Percentiles rank a stretch among this genome's conserved stretches.
These are phyloP conservation scores for Lentinula raphanica DNA, from an alignment of 768 basidiomycete genomes.

Conservation along the genomic window DNA sequence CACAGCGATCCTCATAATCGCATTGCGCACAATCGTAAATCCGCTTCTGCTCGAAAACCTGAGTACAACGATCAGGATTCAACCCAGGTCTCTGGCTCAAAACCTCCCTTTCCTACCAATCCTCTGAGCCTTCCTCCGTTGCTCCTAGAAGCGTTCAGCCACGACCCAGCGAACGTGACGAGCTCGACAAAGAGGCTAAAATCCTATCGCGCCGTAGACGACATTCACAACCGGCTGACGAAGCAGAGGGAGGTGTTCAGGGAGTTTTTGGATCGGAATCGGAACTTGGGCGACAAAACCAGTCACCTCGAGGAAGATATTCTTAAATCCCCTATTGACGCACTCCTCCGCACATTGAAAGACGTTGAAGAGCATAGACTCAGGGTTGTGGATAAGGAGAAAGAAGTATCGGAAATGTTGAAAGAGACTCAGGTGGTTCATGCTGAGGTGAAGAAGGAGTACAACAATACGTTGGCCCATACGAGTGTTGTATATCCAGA, in stretches of 20 bases:
- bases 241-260: conserved; percentile 55
- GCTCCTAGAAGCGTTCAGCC: conserved; percentile 67
- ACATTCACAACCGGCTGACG: conserved; percentile 58
- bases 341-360: conserved; percentile 45
- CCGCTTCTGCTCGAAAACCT: too few species aligned
- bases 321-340: conserved; percentile 49
- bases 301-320: conserved; percentile 26
- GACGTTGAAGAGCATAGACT: conserved; percentile 43
- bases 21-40: too few species aligned
- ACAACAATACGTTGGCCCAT: conserved; percentile 58
- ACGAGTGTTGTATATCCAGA: conserved; percentile 78
- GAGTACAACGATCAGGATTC: too few species aligned
- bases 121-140: conserved; percentile 53
- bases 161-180: conserved; percentile 75
- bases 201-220: conserved; percentile 73
- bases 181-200: conserved; percentile 53
- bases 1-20: too few species aligned
- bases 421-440: conserved; percentile 52
- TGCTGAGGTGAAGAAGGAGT: conserved; percentile 52
- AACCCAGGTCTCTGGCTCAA: too few species aligned
- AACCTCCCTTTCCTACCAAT: conserved; percentile 20
- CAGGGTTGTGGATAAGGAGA: conserved; percentile 39
- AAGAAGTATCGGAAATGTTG: conserved; percentile 45
- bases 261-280: conserved; percentile 34
- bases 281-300: conserved; percentile 6